phyloP scores from a whole-genome alignment of 169 alveolate genomes.

The Eimeria tenella region DNA sequence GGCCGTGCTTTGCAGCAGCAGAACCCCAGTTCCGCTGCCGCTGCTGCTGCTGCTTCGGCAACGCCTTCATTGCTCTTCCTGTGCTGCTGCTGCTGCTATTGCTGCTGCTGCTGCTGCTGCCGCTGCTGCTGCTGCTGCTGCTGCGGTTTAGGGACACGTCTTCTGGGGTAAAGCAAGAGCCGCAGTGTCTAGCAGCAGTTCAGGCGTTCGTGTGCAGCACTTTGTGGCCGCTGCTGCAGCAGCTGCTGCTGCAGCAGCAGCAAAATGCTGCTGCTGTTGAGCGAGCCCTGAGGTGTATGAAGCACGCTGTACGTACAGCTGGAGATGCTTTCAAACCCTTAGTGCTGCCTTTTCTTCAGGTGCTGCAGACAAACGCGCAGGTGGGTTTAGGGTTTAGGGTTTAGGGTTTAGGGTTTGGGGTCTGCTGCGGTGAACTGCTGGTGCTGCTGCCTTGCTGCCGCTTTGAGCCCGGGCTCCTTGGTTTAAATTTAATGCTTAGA shows the following conservation, averaged over 20 bases:
- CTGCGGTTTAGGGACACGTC: not conserved
- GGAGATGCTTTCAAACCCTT: conserved; percentile 47
- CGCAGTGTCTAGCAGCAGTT: not conserved
- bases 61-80: not conserved
- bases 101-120: not conserved
- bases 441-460: too few relatives aligned
- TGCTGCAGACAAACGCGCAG: conserved; percentile 45
- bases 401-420: not conserved
- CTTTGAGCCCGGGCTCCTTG: too few relatives aligned
- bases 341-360: not conserved
- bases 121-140: not conserved
- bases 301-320: conserved; percentile 70
- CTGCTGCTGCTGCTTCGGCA: not conserved
- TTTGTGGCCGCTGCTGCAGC: conserved; percentile 58
- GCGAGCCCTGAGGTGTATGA: conserved; percentile 53
- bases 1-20: not conserved
- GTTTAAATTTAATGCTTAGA: too few relatives aligned
- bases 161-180: not conserved
- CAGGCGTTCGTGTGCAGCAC: conserved; percentile 19
- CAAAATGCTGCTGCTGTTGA: conserved; percentile 20
- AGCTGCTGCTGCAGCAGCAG: conserved; percentile 36
- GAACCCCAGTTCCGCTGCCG: not conserved
- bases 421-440: too few relatives aligned
- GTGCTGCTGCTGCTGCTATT: not conserved
- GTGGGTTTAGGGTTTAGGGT: not conserved